phyloP scores from a whole-genome alignment of 2,329 filamentous ascomycete genomes.

The Microcyclosporella mali region DNA sequence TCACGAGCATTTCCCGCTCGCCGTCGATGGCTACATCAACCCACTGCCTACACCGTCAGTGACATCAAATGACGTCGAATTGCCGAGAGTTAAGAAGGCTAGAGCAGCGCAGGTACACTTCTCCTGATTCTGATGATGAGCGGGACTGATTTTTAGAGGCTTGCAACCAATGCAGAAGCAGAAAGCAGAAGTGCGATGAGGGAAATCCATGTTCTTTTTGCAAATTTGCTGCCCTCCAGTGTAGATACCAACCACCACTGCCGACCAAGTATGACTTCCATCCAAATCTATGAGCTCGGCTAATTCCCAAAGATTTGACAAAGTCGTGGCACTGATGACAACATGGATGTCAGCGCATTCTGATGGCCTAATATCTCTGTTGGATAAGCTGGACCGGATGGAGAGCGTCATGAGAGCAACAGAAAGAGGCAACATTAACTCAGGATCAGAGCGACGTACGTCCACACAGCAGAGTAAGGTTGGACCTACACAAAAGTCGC shows the following conservation, averaged over 20 bases:
- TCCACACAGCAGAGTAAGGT: not conserved
- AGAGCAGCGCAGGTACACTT: too few species aligned
- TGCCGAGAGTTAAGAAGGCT: too few species aligned
- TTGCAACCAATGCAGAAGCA: slow-evolving; percentile 75
- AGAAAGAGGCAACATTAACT: not conserved
- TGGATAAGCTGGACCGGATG: not conserved
- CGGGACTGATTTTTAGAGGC: slow-evolving; percentile 48
- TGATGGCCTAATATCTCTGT: not conserved
- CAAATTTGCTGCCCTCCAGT: slow-evolving; percentile 72
- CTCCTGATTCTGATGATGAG: too few species aligned
- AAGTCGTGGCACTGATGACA: slow-evolving; percentile 1
- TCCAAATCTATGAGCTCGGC: slow-evolving; percentile 4
- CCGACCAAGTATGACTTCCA: slow-evolving; percentile 58
- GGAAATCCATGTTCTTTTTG: slow-evolving; percentile 73
- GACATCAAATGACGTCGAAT: too few species aligned
- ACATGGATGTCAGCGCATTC: slow-evolving; percentile 3
- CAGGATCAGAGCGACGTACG: not conserved
- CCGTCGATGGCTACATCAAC: too few species aligned
- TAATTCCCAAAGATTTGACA: slow-evolving; percentile 1
- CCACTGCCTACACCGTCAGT: too few species aligned
- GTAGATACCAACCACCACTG: slow-evolving; percentile 82
- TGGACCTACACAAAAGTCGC: not conserved
- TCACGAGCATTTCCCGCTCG: too few species aligned
- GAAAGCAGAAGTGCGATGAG: slow-evolving; percentile 86
- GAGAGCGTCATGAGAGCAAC: not conserved